Evolutionary conservation across 257 asterid genomes (phyloP).

Genomic region (Solanum tarijense): DNA sequence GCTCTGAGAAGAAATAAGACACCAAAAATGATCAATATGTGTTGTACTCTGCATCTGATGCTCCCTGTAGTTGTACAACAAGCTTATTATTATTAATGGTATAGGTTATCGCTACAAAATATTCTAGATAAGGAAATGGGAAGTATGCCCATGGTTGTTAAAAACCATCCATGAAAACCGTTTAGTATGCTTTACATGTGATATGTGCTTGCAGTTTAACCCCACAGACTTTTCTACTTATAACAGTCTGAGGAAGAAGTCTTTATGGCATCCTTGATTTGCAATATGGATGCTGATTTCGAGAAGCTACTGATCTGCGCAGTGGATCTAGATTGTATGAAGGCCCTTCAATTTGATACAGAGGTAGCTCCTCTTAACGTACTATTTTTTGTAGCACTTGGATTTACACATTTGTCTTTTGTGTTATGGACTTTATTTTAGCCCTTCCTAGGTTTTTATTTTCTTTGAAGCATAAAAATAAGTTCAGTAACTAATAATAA

Average conservation of each 20-base stretch:
- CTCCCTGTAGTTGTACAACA: neutral
- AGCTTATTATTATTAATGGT: neutral
- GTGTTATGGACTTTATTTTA: neutral
- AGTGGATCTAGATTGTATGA: constrained; percentile 84
- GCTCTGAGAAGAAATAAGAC: neutral
- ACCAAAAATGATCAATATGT: neutral
- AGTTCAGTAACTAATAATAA: neutral
- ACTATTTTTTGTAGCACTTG: neutral
- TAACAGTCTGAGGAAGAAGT: constrained; percentile 70
- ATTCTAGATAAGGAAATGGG: neutral
- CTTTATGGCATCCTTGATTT: constrained; percentile 85
- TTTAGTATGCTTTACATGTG: neutral
- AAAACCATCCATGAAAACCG: neutral
- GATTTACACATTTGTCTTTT: neutral
- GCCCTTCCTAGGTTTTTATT: neutral
- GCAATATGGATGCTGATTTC: constrained; percentile 59
- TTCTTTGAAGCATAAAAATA: neutral
- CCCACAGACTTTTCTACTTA: neutral
- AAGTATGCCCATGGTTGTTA: neutral
- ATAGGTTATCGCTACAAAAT: neutral
- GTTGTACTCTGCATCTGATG: neutral
- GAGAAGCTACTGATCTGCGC: constrained; percentile 83
- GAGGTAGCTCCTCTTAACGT: constrained; percentile 39
- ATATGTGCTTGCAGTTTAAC: neutral
- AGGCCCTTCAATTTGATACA: constrained; percentile 68